Conservation (phyloP, 2,329 filamentous ascomycete genomes). For the Neodidymelliopsis sp. region DNA sequence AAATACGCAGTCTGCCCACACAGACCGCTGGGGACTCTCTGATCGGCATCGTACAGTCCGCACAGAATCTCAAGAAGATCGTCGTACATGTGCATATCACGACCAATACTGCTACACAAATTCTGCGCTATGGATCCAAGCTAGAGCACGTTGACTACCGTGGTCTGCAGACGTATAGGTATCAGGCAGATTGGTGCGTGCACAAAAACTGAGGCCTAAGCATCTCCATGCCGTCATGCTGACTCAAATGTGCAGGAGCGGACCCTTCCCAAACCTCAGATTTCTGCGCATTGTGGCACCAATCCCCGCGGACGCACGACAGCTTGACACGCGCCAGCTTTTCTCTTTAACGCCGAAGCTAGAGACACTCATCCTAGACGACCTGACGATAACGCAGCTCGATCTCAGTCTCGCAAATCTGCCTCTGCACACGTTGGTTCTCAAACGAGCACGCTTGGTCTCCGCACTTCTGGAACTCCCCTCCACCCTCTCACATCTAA, state of each 20-base stretch:
- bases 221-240: too few relatives aligned
- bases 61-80: slow-evolving; percentile 36
- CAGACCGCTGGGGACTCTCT: slow-evolving; percentile 35
- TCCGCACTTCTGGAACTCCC: slow-evolving; percentile 24
- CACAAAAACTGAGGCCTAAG: too few relatives aligned
- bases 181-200: slow-evolving; percentile 27
- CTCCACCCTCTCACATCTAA: slow-evolving; percentile 25
- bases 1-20: slow-evolving; percentile 38
- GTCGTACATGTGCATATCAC: slow-evolving; percentile 36
- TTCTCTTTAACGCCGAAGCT: slow-evolving; percentile 2
- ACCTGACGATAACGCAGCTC: background rate
- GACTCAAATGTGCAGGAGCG: too few relatives aligned
- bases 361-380: slow-evolving; percentile 13
- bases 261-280: slow-evolving; percentile 35
- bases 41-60: slow-evolving; percentile 38
- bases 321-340: background rate
- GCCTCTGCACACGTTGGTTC: slow-evolving; percentile 11
- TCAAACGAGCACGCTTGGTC: slow-evolving; percentile 12
- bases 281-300: slow-evolving; percentile 19
- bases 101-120: slow-evolving; percentile 34
- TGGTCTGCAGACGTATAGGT: background rate
- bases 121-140: slow-evolving; percentile 35
- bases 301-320: background rate
- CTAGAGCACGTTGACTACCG: slow-evolving; percentile 38
- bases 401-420: background rate